Base-by-base conservation (phyloP, 768 basidiomycete genomes). In the Tricholoma sp. region DNA sequence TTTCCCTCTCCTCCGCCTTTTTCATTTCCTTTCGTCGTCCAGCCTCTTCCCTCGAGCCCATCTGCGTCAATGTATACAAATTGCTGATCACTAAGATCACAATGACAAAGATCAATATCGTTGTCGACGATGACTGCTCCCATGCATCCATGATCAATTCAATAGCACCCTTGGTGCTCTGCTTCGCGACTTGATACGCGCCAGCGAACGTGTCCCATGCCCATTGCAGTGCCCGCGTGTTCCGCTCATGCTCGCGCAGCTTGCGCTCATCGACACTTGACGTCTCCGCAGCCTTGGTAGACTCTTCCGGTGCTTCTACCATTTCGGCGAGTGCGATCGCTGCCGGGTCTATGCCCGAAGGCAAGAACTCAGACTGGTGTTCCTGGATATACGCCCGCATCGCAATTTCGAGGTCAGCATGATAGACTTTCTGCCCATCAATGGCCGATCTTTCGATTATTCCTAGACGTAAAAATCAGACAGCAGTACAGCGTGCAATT, bases 401-500 rank as follows among this genome's bases (percentile, higher is more conserved):
- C 3, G 85, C 85, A 61, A 77, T 80, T 61, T 94, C 92, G 8
- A 98, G 80, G 44, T 92, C 94, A 8, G 68, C 66, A 67, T 97
- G 92, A 65, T 94, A 96, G 32, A 79, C 74, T 69, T 87, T 94
- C 66, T 98, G 96, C 4, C 96, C 96, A 12, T 96, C 94, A 33
- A 98, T 85, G 10, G 84, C 88, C 1, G 91, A 92, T 59, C 81
- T 85, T 68, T 98, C 95, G 60, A 98, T 98, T 61, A 99, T 91
- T 54, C 92, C 95, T 96, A 63, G 20, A 5, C 29, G 3, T 56
- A 7, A 18, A 31, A 50, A 44, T 18, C 47, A 50, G 33, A 54
- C 28, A 52, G 56, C 42, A 61, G 6, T 32, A 17, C 9, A 18
- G 12, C 9, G 17, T 24, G 12, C 17, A 6, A 15, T 4, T 29